Evolutionary conservation across 768 basidiomycete genomes (phyloP).

Genomic region (Amanita molliuscula): DNA sequence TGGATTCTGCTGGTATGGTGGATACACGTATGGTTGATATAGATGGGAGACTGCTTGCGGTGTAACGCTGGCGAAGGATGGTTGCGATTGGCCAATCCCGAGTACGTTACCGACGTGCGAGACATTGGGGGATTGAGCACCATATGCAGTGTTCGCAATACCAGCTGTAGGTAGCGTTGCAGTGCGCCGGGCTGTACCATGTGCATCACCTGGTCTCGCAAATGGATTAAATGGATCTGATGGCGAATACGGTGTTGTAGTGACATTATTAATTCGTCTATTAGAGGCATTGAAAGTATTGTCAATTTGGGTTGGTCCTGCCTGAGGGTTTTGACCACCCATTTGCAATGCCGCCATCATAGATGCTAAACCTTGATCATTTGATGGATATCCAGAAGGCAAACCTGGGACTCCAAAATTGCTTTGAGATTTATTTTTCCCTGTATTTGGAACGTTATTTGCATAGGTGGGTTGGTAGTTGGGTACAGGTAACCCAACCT

Average conservation of each 20-base stretch:
- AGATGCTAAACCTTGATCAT: constrained; percentile 77
- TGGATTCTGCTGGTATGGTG: constrained; percentile 68
- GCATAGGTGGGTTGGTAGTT: constrained; percentile 78
- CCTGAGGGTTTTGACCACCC: constrained; percentile 81
- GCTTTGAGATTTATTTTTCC: constrained; percentile 51
- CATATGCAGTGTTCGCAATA: constrained; percentile 32
- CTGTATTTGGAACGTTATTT: constrained; percentile 46
- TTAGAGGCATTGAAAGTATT: constrained; percentile 23
- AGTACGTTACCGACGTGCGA: constrained; percentile 46
- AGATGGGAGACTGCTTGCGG: constrained; percentile 54
- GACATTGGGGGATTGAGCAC: constrained; percentile 51
- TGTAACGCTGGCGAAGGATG: constrained; percentile 50
- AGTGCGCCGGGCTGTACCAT: constrained; percentile 41
- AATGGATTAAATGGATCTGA: constrained; percentile 44
- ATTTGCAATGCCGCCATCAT: constrained; percentile 92
- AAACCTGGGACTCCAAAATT: constrained; percentile 64
- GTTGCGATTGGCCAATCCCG: constrained; percentile 56
- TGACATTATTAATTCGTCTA: constrained; percentile 25
- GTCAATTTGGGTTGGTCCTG: constrained; percentile 66
- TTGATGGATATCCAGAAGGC: constrained; percentile 71
- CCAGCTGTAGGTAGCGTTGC: constrained; percentile 38
- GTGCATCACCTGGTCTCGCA: constrained; percentile 35
- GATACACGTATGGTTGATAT: constrained; percentile 80
- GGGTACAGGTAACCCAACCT: constrained; percentile 85
- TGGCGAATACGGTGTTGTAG: constrained; percentile 26